Percentiles rank a stretch among this genome's conserved stretches.
These are phyloP conservation scores for Colletotrichum shisoi DNA, from an alignment of 2,329 filamentous ascomycete species.

Conservation along the genomic window DNA sequence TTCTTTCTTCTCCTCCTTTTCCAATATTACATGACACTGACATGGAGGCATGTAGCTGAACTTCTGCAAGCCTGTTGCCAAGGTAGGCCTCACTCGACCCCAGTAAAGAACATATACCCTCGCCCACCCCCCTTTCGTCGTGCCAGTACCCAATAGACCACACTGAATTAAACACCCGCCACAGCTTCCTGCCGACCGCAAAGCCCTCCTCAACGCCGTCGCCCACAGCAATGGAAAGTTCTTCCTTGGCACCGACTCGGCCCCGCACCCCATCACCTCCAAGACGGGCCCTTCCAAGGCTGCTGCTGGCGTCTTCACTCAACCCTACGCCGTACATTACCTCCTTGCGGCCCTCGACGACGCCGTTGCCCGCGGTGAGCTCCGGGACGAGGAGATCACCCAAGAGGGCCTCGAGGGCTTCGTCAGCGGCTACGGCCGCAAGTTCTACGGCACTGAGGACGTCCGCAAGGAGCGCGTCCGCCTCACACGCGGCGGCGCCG, in stretches of 20 bases:
- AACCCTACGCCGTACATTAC: conserved; percentile 72
- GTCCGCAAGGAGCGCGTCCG: conserved; percentile 63
- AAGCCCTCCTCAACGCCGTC: conserved; percentile 73
- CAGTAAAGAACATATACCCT: not conserved
- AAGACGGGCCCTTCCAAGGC: conserved; percentile 62
- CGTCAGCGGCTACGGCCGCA: conserved; percentile 60
- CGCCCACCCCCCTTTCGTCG: not conserved
- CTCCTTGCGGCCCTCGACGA: conserved; percentile 66
- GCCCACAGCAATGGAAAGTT: conserved; percentile 69
- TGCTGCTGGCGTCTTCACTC: conserved; percentile 81
- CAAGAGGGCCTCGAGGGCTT: conserved; percentile 64
- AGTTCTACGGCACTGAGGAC: conserved; percentile 62
- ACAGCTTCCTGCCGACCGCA: conserved; percentile 67
- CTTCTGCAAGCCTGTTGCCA: conserved; percentile 82
- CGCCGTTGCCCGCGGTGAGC: conserved; percentile 59
- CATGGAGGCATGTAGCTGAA: conserved; percentile 43
- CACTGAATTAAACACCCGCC: not conserved
- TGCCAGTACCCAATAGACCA: not conserved
- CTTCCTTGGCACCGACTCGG: conserved; percentile 76
- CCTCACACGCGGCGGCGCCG: conserved; percentile 63
- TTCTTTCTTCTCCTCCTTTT: too few species aligned
- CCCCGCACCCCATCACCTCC: conserved; percentile 68
- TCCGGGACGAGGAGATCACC: conserved; percentile 61
- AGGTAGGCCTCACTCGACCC: conserved; percentile 54
- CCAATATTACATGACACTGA: not conserved